Conservation (phyloP, 1,284 basidiomycete genomes). For the Ustilago crameri region DNA sequence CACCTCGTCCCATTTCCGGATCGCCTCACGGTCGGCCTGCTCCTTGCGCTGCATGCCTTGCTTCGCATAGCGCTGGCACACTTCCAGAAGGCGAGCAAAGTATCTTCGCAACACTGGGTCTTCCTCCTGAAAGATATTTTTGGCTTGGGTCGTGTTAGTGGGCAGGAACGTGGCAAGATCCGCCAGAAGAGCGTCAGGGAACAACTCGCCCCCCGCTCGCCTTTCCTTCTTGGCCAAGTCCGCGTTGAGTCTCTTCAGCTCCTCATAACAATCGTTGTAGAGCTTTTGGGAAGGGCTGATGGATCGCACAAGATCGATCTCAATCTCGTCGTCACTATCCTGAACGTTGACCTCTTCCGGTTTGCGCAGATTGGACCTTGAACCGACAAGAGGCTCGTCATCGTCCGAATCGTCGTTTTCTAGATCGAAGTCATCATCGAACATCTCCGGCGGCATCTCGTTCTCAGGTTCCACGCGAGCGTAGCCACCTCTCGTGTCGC, state of each 20-base stretch:
- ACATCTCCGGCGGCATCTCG: constrained; percentile 20
- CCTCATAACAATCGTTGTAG: constrained; percentile 20
- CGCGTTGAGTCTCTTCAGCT: constrained; percentile 26
- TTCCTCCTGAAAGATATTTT: constrained; percentile 2
- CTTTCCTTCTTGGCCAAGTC: constrained; percentile 23
- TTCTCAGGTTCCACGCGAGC: not conserved
- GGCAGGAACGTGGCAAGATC: constrained; percentile 33
- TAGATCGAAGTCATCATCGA: constrained; percentile 25
- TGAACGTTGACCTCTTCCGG: not conserved
- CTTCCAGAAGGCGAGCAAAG: constrained; percentile 20
- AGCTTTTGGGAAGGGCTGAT: constrained; percentile 4
- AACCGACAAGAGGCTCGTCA: constrained; percentile 13
- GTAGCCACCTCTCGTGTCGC: not conserved
- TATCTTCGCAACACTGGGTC: constrained; percentile 19
- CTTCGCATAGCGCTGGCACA: constrained; percentile 22
- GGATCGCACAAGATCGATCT: constrained; percentile 26
- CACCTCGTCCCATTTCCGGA: not conserved
- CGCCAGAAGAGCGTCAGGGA: constrained; percentile 28
- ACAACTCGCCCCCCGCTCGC: constrained; percentile 9
- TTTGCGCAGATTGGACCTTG: not conserved
- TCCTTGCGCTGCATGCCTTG: not conserved
- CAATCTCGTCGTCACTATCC: constrained; percentile 12
- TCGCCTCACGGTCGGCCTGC: not conserved
- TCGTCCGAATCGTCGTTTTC: constrained; percentile 22
- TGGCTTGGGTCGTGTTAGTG: not conserved